A percentile compares a stretch with the other conserved stretches of the same genome.
These are phyloP conservation scores for Zymoseptoria tritici DNA, from an alignment of 2,329 filamentous ascomycete species.

Conservation along the genomic window DNA sequence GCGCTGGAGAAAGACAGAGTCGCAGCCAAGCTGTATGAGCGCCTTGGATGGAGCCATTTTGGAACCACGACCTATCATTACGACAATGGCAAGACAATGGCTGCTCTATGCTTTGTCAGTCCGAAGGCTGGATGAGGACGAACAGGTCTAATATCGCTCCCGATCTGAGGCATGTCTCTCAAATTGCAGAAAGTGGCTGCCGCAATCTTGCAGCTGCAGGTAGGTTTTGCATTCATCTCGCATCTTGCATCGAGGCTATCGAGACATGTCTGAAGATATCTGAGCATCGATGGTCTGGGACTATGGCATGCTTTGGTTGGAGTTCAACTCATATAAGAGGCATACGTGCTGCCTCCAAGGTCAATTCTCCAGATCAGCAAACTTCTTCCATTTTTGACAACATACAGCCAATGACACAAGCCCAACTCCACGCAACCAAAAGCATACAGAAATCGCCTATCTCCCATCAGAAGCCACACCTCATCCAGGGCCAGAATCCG, in stretches of 20 bases:
- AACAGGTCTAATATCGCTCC: neutral
- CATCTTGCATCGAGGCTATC: neutral
- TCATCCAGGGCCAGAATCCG: too few relatives aligned
- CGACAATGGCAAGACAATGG: constrained; percentile 10
- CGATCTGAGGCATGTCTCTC: neutral
- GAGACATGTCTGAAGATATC: neutral
- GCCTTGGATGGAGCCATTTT: constrained; percentile 19
- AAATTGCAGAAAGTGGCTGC: neutral
- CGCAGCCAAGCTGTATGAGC: constrained; percentile 20
- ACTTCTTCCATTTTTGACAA: neutral
- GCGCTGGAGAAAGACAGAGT: constrained; percentile 19
- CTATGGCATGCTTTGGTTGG: too few relatives aligned
- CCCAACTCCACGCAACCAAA: neutral
- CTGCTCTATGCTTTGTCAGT: constrained; percentile 15
- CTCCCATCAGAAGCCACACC: too few relatives aligned
- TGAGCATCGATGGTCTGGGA: too few relatives aligned
- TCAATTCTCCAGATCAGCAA: neutral
- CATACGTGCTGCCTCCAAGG: neutral
- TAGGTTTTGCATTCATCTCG: neutral
- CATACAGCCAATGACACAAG: neutral
- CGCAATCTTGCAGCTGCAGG: neutral
- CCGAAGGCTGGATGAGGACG: neutral
- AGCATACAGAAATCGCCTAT: neutral
- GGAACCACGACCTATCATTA: constrained; percentile 9
- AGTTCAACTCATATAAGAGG: neutral